Conservation (phyloP, 2,329 filamentous ascomycete genomes). For the Aureobasidium sp. region DNA sequence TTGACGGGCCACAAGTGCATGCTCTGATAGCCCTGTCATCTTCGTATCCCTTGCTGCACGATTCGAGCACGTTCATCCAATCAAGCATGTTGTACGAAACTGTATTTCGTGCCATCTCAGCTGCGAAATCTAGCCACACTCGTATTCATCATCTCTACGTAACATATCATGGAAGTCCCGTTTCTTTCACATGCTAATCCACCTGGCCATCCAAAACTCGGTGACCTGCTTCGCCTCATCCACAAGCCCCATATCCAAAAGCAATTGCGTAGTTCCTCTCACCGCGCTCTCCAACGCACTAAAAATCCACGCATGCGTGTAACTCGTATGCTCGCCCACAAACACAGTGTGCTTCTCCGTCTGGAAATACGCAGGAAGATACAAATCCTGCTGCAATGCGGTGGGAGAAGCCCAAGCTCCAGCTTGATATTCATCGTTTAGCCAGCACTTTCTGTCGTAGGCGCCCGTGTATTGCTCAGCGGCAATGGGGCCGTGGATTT, state of each 20-base stretch:
- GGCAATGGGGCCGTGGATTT: conserved; percentile 56
- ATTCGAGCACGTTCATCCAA: neutral
- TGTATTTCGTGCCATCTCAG: too few relatives aligned
- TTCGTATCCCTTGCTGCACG: too few relatives aligned
- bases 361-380: conserved; percentile 63
- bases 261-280: conserved; percentile 54
- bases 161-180: neutral
- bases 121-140: neutral
- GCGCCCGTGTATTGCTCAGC: conserved; percentile 56
- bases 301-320: conserved; percentile 64
- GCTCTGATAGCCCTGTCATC: too few relatives aligned
- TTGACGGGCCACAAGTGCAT: too few relatives aligned
- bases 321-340: conserved; percentile 36
- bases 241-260: conserved; percentile 57
- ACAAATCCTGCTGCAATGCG: conserved; percentile 59
- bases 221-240: conserved; percentile 60
- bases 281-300: conserved; percentile 60
- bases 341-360: conserved; percentile 63
- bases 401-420: conserved; percentile 55
- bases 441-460: conserved; percentile 59
- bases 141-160: neutral
- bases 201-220: conserved; percentile 60
- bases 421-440: conserved; percentile 50
- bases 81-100: neutral
- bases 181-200: conserved; percentile 37